phyloP scores from a whole-genome alignment of 257 asterid species.

The Penstemon barbatus region DNA sequence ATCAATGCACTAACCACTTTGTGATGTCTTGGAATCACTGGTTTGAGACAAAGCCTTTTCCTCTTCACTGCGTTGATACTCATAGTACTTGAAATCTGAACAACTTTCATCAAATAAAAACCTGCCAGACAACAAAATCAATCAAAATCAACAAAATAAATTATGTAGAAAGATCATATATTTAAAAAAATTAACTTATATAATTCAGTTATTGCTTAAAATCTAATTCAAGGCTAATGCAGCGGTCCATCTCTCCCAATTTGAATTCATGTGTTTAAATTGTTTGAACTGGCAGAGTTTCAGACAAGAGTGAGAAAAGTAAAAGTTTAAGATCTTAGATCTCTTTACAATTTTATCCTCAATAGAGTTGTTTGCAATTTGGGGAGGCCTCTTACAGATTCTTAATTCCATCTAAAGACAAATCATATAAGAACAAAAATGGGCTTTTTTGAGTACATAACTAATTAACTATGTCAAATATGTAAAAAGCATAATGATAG shows the following conservation, averaged over 20 bases:
- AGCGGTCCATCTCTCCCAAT: not conserved
- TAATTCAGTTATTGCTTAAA: not conserved
- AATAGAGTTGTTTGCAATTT: not conserved
- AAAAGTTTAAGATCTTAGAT: not conserved
- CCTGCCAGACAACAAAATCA: conserved; percentile 41
- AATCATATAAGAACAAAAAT: not conserved
- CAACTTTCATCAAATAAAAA: conserved; percentile 77
- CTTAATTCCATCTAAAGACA: not conserved
- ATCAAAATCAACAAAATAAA: conserved; percentile 18
- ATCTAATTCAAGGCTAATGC: conserved; percentile 1
- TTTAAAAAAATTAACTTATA: not conserved
- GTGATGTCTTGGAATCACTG: conserved; percentile 48
- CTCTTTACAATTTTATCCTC: not conserved
- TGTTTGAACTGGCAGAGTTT: no score
- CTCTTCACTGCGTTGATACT: conserved; percentile 69
- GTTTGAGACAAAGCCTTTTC: conserved; percentile 64
- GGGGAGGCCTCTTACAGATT: not conserved
- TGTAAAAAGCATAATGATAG: not conserved
- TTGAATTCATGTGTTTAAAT: not conserved
- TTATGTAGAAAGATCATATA: not conserved
- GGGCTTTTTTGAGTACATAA: not conserved
- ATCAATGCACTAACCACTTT: conserved; percentile 49
- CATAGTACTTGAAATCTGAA: conserved; percentile 82
- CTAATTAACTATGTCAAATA: not conserved
- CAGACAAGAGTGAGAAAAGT: not conserved